Evolutionary conservation across 768 basidiomycete genomes (phyloP), one percentile per base, ranked within the genome.

Genomic region (Boletus patriciae): DNA sequence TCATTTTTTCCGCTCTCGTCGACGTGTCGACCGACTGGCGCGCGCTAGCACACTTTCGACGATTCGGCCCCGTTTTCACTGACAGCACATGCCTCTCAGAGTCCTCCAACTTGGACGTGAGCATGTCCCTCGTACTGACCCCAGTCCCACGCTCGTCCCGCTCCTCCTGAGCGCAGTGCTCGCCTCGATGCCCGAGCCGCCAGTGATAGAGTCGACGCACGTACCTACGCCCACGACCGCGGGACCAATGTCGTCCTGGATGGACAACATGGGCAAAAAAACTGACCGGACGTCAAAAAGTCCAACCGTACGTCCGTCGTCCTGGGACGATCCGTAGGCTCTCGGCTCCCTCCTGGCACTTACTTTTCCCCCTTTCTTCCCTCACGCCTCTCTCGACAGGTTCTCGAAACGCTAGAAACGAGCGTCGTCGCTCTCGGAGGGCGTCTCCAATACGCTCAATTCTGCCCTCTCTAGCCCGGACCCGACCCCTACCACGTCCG

Each of bases 341-440:
- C 18, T 15, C 31, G 12, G 6, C 3, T 12, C 16, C 8, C 10
- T 23, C 6, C 21, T 33, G 0, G 10, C 18, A 15, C 15, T 33
- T 33, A 12, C 37, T 37, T 18, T 37, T 18, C 9, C 15, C 7
- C 4, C 18, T 4, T 4, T 4, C 8, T 1, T 5, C 43, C 2
- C 15, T 7, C 11, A 9, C 16, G 1, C 9, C 4, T 29, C 4
- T n/a, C 16, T 34, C 2, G 6, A 48, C 19, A 90, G 88, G n/a
- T 80, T 89, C 64, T 74, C 83, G 16, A 87, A 84, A 62, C 77
- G 75, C 62, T 85, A 85, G 56, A 88, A 87, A 70, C 84, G 87
- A 21, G 87, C 87, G 0, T 87, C 87, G 0, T 61, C 81, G 1
- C 76, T 90, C 33, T 66, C 90, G 51, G 80, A 84, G 0, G 88